Evolutionary conservation across 108 stramenopile species (phyloP).

Genomic region (Nitzschia sp.): DNA sequence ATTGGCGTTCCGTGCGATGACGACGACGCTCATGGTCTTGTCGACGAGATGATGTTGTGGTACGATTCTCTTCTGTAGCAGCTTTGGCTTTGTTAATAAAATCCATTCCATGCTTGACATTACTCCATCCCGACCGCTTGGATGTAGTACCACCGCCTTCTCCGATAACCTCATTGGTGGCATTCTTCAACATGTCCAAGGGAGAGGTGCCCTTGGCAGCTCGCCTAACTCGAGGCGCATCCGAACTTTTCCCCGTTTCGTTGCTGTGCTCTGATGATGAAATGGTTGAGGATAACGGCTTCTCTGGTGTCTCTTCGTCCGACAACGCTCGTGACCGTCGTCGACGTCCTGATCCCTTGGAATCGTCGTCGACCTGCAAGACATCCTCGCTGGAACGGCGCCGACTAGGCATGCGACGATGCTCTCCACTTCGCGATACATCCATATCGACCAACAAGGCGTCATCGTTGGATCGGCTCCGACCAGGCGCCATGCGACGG

Average conservation of each 20-base stretch:
- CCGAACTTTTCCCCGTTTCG: no score
- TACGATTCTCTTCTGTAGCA: neutral
- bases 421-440: neutral
- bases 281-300: no score
- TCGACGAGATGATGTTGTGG: neutral
- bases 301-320: no score
- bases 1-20: neutral
- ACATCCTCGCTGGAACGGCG: neutral
- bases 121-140: constrained; percentile 3
- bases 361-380: no score
- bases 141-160: no score
- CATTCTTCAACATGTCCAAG: neutral
- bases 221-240: no score
- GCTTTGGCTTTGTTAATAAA: constrained; percentile 13
- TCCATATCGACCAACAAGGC: neutral
- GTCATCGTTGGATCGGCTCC: neutral
- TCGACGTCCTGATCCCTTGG: no score
- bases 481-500: neutral
- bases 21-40: neutral
- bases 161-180: neutral
- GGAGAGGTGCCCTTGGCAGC: neutral
- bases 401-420: neutral
- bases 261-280: no score
- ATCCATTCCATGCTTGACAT: constrained; percentile 2
- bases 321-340: no score